phyloP scores from a whole-genome alignment of 345 rosid species.

The Dipteronia dyeriana region DNA sequence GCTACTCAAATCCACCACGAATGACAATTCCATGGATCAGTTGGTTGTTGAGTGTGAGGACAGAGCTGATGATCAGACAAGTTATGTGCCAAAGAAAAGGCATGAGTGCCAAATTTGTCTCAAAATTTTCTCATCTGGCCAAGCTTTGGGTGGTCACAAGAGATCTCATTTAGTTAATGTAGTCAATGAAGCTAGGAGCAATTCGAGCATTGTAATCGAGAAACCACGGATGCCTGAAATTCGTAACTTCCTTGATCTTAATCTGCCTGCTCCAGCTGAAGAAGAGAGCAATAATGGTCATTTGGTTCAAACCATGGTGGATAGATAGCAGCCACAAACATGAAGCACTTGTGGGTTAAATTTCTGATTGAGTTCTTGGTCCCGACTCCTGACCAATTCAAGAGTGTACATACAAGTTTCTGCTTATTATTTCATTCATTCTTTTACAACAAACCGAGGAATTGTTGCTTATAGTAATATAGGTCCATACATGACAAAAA shows the following conservation, averaged over 20 bases:
- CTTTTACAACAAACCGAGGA: constrained; percentile 34
- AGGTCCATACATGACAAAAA: no score
- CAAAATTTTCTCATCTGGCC: constrained; percentile 69
- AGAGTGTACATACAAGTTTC: constrained; percentile 35
- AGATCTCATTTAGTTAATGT: constrained; percentile 55
- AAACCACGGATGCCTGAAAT: constrained; percentile 32
- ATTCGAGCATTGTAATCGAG: constrained; percentile 13
- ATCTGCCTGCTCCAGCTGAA: constrained; percentile 56
- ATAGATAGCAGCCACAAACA: constrained; percentile 46
- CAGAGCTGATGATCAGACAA: constrained; percentile 21
- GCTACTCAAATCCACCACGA: constrained; percentile 18
- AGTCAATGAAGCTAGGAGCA: constrained; percentile 21
- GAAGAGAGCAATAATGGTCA: constrained; percentile 43
- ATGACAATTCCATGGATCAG: constrained; percentile 15
- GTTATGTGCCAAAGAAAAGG: constrained; percentile 26
- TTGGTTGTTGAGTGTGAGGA: constrained; percentile 17
- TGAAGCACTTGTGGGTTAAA: constrained; percentile 40
- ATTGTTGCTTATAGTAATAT: constrained; percentile 17
- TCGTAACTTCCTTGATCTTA: constrained; percentile 50
- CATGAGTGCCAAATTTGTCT: constrained; percentile 73
- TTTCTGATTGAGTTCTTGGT: constrained; percentile 34
- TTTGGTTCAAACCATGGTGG: constrained; percentile 56
- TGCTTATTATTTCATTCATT: constrained; percentile 38
- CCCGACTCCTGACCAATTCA: constrained; percentile 6
- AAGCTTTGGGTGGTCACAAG: constrained; percentile 87